Evolutionary conservation across 2,329 filamentous ascomycete genomes (phyloP), one percentile per base, ranked within the genome.

Genomic region (Reticulascus tulasneorum): DNA sequence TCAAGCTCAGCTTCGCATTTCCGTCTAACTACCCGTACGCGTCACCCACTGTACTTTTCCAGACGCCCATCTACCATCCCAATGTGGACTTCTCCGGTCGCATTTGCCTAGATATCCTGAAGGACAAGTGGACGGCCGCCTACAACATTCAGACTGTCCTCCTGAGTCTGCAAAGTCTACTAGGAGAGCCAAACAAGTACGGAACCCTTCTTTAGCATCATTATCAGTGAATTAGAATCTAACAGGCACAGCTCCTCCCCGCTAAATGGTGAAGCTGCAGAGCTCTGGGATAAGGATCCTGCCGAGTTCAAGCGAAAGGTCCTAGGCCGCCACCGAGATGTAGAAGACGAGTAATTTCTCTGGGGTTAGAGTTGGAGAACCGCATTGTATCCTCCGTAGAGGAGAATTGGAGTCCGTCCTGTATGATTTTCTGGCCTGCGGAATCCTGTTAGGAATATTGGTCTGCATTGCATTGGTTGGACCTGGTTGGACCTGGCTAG

Each of bases 131-230:
- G 93, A 95, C 89, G 41, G 89, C 93, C 13, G 90, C 94, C 27
- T 94, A 96, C 75, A 97, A 97, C 57, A 89, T 94, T 44, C 87
- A 94, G 63, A 94, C 85, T 29, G 87, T 98, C 29, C 71, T 98
- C 37, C 64, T 98, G 53, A 97, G 91, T 52, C 66, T 98, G 63
- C 93, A 98, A 67, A 96, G 90, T 63, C 69, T 98, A 55, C 75
- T 98, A 21, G 93, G 91, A 18, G 93, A 98, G 66, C 93, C 93
- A 23, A 98, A 98, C 69, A 98, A 98, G 93, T 97, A 69, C 63
- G 86, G 68, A 28, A 15, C 24, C 37, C 18, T 13, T 5, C 17
- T 22, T 21, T 28, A 13, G 29, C 33, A 11, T 26, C 15, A 17
- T 28, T 13, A 24, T 13, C 44, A 47, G 10, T 23, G 25, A 15